phyloP scores from a whole-genome alignment of 495 filamentous ascomycete genomes.

The Neurospora sp. region DNA sequence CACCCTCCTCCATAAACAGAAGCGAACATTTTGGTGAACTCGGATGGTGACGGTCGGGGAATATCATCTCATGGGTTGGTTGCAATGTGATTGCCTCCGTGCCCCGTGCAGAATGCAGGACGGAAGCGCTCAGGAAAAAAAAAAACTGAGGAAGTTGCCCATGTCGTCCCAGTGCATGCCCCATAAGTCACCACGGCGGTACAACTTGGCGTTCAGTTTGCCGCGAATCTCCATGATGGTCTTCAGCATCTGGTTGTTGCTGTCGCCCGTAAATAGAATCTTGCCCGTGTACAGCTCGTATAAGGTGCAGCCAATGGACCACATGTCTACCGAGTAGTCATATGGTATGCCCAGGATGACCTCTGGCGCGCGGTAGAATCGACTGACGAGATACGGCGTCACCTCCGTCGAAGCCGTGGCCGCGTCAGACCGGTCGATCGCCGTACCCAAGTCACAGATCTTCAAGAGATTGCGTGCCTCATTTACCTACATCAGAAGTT shows the following conservation, averaged over 20 bases:
- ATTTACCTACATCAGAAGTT: slow-evolving; percentile 47
- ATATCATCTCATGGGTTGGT: not conserved
- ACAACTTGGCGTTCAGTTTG: slow-evolving; percentile 78
- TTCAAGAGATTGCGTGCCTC: slow-evolving; percentile 79
- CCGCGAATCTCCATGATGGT: slow-evolving; percentile 94
- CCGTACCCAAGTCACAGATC: slow-evolving; percentile 91
- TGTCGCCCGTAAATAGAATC: slow-evolving; percentile 87
- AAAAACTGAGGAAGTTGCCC: slow-evolving; percentile 66
- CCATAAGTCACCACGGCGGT: slow-evolving; percentile 65
- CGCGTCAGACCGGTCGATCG: slow-evolving; percentile 71
- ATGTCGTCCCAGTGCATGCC: slow-evolving; percentile 77
- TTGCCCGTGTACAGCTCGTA: slow-evolving; percentile 97
- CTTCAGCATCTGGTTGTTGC: slow-evolving; percentile 96
- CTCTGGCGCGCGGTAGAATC: slow-evolving; percentile 95
- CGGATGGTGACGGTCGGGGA: not conserved
- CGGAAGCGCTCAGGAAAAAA: not conserved
- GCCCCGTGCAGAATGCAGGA: not conserved
- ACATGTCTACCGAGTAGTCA: slow-evolving; percentile 91
- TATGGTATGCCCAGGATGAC: slow-evolving; percentile 93
- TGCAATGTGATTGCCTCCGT: not conserved
- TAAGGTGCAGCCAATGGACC: slow-evolving; percentile 93
- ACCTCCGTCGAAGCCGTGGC: slow-evolving; percentile 62
- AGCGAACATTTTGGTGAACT: not conserved
- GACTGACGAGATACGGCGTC: slow-evolving; percentile 86
- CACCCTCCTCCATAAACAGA: not conserved